A percentile compares a stretch with the other conserved stretches of the same genome.
Evolutionary conservation across 495 filamentous ascomycete genomes (phyloP).

Genomic region (Letharia lupina): DNA sequence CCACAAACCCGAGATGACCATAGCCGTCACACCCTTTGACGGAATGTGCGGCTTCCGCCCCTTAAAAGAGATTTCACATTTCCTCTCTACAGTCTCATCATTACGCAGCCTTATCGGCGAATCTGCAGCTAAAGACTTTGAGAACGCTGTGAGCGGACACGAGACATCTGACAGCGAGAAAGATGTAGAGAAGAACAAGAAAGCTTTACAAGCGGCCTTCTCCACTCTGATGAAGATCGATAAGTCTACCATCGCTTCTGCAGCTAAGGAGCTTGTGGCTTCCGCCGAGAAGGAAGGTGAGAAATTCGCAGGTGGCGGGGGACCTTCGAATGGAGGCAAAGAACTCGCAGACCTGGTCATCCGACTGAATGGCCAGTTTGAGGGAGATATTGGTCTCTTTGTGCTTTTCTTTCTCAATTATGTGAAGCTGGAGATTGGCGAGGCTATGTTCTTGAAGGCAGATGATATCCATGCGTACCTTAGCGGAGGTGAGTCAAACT

Average conservation of each 20-base stretch:
- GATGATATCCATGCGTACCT: constrained; percentile 97
- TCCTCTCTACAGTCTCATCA: constrained; percentile 63
- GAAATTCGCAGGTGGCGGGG: constrained; percentile 56
- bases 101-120: constrained; percentile 72
- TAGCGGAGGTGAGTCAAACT: constrained; percentile 47
- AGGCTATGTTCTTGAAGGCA: constrained; percentile 92
- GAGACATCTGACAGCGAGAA: constrained; percentile 52
- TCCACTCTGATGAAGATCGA: constrained; percentile 69
- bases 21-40: constrained; percentile 92
- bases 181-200: constrained; percentile 62
- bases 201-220: constrained; percentile 66
- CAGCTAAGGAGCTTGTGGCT: constrained; percentile 57
- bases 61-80: constrained; percentile 74
- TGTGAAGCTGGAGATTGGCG: constrained; percentile 69
- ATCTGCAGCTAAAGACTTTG: constrained; percentile 56
- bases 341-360: constrained; percentile 68
- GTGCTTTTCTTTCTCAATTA: constrained; percentile 79
- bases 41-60: constrained; percentile 94
- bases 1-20: constrained; percentile 99
- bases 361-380: constrained; percentile 69
- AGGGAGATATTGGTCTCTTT: constrained; percentile 67
- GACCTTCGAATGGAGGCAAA: constrained; percentile 49
- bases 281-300: constrained; percentile 55
- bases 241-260: constrained; percentile 52
- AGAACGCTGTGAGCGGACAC: constrained; percentile 55